Evolutionary conservation across 164 flowering plant species (phyloP), one percentile per base, ranked within the genome.

Genomic region (Warburgia ugandensis): DNA sequence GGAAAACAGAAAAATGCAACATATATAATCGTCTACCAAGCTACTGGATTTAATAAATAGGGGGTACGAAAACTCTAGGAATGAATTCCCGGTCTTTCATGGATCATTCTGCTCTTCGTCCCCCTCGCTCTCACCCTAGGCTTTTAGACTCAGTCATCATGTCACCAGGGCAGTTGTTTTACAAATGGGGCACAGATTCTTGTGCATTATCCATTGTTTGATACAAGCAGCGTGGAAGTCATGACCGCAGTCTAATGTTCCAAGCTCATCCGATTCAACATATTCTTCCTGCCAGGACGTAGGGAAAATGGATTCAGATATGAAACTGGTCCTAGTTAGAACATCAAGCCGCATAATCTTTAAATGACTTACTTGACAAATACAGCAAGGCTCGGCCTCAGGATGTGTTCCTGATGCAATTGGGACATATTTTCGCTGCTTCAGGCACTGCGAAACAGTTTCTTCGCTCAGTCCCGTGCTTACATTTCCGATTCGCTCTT

Each of bases 111-210:
- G 11, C 6, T 38, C 21, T 10, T 12, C 12, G n/a, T 21, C 26
- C 9, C 16, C 8, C 14, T 13, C 26, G 21, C 46, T 43, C 6
- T 22, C 3, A 11, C 7, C 20, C 17, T 6, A 17, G 16, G 8
- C 20, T 39, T 16, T 39, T 39, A 9, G 6, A 39, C 46, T 25
- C 14, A 21, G 6, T 43, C 21, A 6, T 43, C 29, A 51, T 3
- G 44, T 38, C 4, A 39, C 46, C 36, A 84, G 53, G 48, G 66
- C 90, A 1, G 85, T 65, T 16, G 71, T 78, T 65, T 83, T 88
- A 64, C 97, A 88, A 37, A 88, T 77, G 40, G 96, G 96, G 61
- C 96, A 88, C 29, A 77, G 40, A 55, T 88, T 88, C 75, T 88
- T 88, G 56, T 55, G 72, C 69, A 55, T 54, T n/a, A 88, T 66